Evolutionary conservation across 306 rosid genomes (phyloP), one percentile per base, ranked within the genome.

Genomic region (Mimosa pudica): DNA sequence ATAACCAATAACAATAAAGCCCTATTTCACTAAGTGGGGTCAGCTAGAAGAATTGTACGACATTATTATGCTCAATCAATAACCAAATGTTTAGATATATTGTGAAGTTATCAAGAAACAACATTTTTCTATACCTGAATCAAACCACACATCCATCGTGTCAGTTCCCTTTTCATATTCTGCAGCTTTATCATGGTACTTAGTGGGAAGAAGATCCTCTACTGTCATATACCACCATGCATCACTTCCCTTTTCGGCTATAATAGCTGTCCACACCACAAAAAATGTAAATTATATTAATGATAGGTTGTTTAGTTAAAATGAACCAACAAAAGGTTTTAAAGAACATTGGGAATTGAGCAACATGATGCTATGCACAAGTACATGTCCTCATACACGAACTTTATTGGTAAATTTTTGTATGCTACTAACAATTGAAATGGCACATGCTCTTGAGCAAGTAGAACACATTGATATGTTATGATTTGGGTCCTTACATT

Each of bases 81-180:
- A 24, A 24, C 30, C 30, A 24, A 24, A 24, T 24, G 1, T 24
- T 24, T 24, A 24, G 30, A 24, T 24, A 24, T 41, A 16, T 42
- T 41, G 55, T 18, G 78, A 63, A 70, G n/a, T 33, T 70, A 73
- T 58, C 16, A 41, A 17, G 48, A 24, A 82, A 63, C 33, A 79
- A 8, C 79, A 73, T 65, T 51, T 45, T 48, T 12, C 57, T 60
- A 82, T 88, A 95, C 99, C 99, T 84, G 99, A 95, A 89, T 95
- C 99, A 86, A 95, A 95, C 99, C 99, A 95, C 55, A 95, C 99
- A 85, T 95, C 99, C 99, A 95, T 95, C 63, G 99, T 96, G 85
- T 96, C 99, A 55, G 97, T 90, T 74, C 99, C 98, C 82, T 96
- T 96, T 78, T 93, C 99, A 83, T 90, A 96, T 54, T 96, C 93